Evolutionary conservation across 2,329 filamentous ascomycete species (phyloP), one percentile per base, ranked within the genome.

Genomic region (Neobulgaria alba): DNA sequence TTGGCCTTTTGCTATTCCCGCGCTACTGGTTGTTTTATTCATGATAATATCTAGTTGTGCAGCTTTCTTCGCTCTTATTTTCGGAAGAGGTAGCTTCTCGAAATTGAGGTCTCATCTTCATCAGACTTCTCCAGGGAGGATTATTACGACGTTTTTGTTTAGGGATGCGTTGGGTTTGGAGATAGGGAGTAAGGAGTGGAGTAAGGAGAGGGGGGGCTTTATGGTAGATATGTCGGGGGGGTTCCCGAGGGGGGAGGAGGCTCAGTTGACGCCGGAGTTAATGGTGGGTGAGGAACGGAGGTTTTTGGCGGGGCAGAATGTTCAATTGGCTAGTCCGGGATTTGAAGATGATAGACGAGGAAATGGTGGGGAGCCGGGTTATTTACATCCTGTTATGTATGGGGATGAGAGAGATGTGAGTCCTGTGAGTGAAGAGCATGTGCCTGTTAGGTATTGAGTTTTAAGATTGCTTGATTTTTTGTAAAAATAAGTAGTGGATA

Each of bases 121-220:
- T 5, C 33, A 46, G 14, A 34, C 33, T 14, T 39, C 44, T 30
- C 41, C 44, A 3, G 46, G 49, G 10, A 34, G 42, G 3, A 49
- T 49, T n/a, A 41, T 51, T 21, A 45, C 44, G 1, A 42, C 39
- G 1, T 45, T 51, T 21, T 38, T 47, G 29, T 44, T 37, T 37
- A 42, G 39, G 3, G 38, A 41, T 3, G 29, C 21, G 12, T 16
- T 23, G 29, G 38, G 21, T 29, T 29, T 46, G 42, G 17, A 16
- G 2, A 20, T 49, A 18, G 31, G 9, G 12, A 41, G 17, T 9
- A 42, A 39, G 17, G 38, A 43, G 5, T 51, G 49, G 46, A 47
- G 29, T 31, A 31, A 33, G 20, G n/a, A 16, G 8, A 34, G 38
- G 15, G 46, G 38, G 3, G 43, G 42, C 23, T 31, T 21, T 10